These are phyloP conservation scores for Hypoxylon sp. DNA, from an alignment of 2,329 filamentous ascomycete genomes.

Conservation along the genomic window DNA sequence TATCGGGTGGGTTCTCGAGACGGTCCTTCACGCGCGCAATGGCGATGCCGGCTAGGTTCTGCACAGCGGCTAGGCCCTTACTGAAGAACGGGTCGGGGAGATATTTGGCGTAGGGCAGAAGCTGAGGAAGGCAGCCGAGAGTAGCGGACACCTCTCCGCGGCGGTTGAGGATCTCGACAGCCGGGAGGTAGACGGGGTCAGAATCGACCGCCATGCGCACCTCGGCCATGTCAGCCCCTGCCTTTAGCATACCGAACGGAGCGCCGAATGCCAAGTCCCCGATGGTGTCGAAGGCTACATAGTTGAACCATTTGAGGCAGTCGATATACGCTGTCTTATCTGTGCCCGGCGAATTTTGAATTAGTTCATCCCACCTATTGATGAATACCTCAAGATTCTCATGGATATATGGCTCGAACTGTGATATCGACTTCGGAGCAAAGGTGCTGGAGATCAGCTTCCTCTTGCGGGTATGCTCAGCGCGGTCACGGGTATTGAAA, in stretches of 20 bases:
- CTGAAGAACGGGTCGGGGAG: slow-evolving; percentile 87
- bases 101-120: slow-evolving; percentile 86
- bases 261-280: slow-evolving; percentile 77
- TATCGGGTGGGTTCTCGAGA: slow-evolving; percentile 76
- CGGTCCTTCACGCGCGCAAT: slow-evolving; percentile 84
- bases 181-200: slow-evolving; percentile 77
- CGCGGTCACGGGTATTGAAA: slow-evolving; percentile 89
- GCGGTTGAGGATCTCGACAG: slow-evolving; percentile 90
- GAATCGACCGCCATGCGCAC: slow-evolving; percentile 73
- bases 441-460: slow-evolving; percentile 93
- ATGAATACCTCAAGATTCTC: slow-evolving; percentile 82
- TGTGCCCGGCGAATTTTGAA: slow-evolving; percentile 60
- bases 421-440: slow-evolving; percentile 81
- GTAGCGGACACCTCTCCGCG: slow-evolving; percentile 88
- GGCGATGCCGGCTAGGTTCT: slow-evolving; percentile 88
- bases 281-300: slow-evolving; percentile 70
- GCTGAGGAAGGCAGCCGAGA: slow-evolving; percentile 78
- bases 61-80: slow-evolving; percentile 79
- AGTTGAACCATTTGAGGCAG: slow-evolving; percentile 85
- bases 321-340: slow-evolving; percentile 75
- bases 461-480: slow-evolving; percentile 88
- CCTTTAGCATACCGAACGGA: slow-evolving; percentile 86
- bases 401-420: slow-evolving; percentile 93
- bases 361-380: slow-evolving; percentile 78
- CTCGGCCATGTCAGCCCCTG: slow-evolving; percentile 82